Evolutionary conservation across 176 grass and related monocot species (phyloP), one percentile per base, ranked within the genome.

Genomic region (sorghum (Sorghum bicolor)): DNA sequence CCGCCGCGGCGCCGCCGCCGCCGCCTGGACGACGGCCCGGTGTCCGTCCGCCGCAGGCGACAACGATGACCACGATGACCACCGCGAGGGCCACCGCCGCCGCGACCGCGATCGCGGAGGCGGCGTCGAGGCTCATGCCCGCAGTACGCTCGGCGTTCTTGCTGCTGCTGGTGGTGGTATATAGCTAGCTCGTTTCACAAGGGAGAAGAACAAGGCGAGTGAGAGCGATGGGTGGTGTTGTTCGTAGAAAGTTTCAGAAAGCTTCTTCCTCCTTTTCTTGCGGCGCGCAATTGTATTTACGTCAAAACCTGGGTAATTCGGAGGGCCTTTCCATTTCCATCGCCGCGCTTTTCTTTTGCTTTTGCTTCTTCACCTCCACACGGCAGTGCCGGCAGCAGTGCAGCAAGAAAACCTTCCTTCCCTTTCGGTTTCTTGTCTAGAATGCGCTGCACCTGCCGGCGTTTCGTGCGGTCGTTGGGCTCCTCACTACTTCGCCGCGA

Each of bases 31-130:
- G 47, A 17, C 16, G 45, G 13, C 15, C 48, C 48, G 16, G 48
- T 8, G 53, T 20, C 0, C 4, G 1, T 4, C 44, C n/a, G 5
- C 14, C 66, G 58, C 44, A 43, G 20, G 34, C 82, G n/a, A 61
- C 74, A 5, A 68, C 79, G 8, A 82, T 4, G 40, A 9, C 72
- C 39, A 89, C 72, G 40, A 89, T 85, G 39, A 85, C 4, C 48
- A 41, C 9, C 68, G 73, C 66, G 15, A 82, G 2, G 4, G 5
- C 0, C 16, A 78, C 57, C 66, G 72, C 57, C 11, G 40, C 88
- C 29, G 36, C 88, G 58, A 90, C 15, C 74, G 78, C 13, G 5
- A 86, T 37, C 48, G 41, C 8, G 16, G 58, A 43, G 34, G 12
- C 36, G 25, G n/a, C 9, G n/a, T 37, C 67, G 20, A 38, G 8